Evolutionary conservation across 2,329 filamentous ascomycete genomes (phyloP), one percentile per base, ranked within the genome.

Genomic region (Thelonectria rubi): DNA sequence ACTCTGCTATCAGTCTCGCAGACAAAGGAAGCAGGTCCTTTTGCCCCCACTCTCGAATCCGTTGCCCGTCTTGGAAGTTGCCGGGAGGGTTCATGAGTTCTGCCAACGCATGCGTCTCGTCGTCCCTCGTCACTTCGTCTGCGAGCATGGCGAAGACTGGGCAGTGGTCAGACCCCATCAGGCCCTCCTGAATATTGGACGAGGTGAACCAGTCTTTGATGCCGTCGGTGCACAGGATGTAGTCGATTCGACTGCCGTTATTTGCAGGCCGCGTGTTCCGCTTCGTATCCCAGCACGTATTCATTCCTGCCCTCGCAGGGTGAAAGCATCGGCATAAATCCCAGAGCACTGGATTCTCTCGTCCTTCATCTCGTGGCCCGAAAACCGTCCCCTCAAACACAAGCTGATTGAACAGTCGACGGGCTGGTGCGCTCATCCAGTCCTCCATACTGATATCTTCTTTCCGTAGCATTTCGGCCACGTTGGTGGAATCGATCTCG

Each of bases 191-290:
- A 32, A 98, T 98, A 70, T 97, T 89, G 7, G 92, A 87, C 45
- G 89, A 86, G 24, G 80, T 81, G 71, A 97, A 91, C 93, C 94
- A 97, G 53, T 85, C 80, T 70, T 89, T 91, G 81, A 97, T 91
- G 37, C 86, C 85, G 42, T 89, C 82, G 66, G 88, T 95, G 74
- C 93, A 97, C 3, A 98, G 83, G 17, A 99, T 86, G 76, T 97
- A 98, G 76, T 99, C 95, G 69, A 98, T 98, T 37, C 95, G 87
- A 56, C 92, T 91, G 6, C 95, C 95, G 76, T 91, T 96, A 74
- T 98, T 98, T 3, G 92, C 93, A 3, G 94, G 94, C n/a, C 95
- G 85, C n/a, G 92, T 92, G 76, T 98, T 98, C 73, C 93, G 91
- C 75, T 91, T 94, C 52, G 92, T 94, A 65, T 98, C 93, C 94